Evolutionary conservation across 495 filamentous ascomycete species (phyloP), one percentile per base, ranked within the genome.

Genomic region (Penicillium maclennaniae): DNA sequence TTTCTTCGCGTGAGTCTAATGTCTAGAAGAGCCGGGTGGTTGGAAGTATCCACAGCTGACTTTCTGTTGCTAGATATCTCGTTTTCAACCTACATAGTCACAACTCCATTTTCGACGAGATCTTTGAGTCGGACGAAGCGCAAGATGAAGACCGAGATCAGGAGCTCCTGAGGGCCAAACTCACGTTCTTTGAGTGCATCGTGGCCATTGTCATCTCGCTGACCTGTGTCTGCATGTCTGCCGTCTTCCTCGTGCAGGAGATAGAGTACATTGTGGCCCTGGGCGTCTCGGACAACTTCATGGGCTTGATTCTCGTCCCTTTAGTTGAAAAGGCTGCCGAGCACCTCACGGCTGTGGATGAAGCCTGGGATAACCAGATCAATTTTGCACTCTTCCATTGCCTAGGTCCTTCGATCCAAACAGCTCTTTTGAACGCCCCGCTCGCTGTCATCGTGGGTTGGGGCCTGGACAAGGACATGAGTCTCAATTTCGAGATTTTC

Each of bases 341-440:
- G 73, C 92, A 96, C 66, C 69, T 96, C 36, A 95, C 87, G 0
- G 88, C 91, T 12, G 71, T 97, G 41, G 92, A 97, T 67, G 92
- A 96, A 75, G 92, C 92, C 9, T 95, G 85, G 72, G 72, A 77
- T 26, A 77, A 77, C 40, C 74, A 77, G 56, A 77, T 76, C 53
- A 96, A 96, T 73, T 93, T 95, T 67, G 92, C 92, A 0, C 81
- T 97, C 7, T 85, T 88, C 42, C 90, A 96, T 70, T 87, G 93
- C 47, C 83, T 97, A 38, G 91, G 89, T 16, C 84, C 89, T 12
- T 89, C 87, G 5, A 86, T 96, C 43, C 92, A 96, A 65, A 97
- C 92, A 0, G 90, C 91, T 10, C 79, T 96, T 36, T 78, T 97
- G 59, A 96, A 96, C 61, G 87, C 86, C 0, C 91, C 92, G 8